Base-by-base conservation (phyloP, 1,139 yeast genomes). In the Geotrichum aggregatum region DNA sequence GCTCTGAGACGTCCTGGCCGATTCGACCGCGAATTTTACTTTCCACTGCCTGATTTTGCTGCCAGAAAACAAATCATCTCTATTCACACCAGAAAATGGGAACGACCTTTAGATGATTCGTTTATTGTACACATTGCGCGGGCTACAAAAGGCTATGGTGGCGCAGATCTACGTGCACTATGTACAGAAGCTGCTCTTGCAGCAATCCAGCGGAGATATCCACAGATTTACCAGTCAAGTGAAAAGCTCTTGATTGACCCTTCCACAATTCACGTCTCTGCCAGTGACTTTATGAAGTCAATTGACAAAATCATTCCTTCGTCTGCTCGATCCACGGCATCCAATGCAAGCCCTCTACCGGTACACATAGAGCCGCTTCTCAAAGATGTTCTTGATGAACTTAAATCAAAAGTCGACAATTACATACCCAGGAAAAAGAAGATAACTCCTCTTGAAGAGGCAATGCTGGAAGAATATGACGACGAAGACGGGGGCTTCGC, bases 1-100 rank as follows among this genome's bases (percentile, higher is more conserved):
- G 98, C 98, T 0, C 75, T 94, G 56, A 79, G 99, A 67, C 79
- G 99, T 62, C 98, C 98, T 0, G 99, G 99, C 1, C 78, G 99
- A 66, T 94, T 94, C 65, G 99, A 94, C 65, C 79, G 98, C 56
- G 99, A 94, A 66, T 92, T 94, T 63, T 89, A 87, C 67, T 92
- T 92, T 75, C 96, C 98, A 2, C 73, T 92, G 50, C 99, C 99
- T 0, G 95, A 88, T 64, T 63, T 80, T 8, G 78, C 78, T 38
- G 88, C 98, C 1, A 77, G 99, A 62, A 78, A 78, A 54, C 82
- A 85, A 59, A 92, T 92, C 53, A 70, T 92, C 52, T 70, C 78
- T 51, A 92, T 92, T 59, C 97, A 92, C 63, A 94, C 98, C 18
- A 79, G 78, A 56, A 86, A 85, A 64, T 92, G 99, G 99, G 75